phyloP scores from a whole-genome alignment of 257 asterid genomes.

The Linaria vulgaris region DNA sequence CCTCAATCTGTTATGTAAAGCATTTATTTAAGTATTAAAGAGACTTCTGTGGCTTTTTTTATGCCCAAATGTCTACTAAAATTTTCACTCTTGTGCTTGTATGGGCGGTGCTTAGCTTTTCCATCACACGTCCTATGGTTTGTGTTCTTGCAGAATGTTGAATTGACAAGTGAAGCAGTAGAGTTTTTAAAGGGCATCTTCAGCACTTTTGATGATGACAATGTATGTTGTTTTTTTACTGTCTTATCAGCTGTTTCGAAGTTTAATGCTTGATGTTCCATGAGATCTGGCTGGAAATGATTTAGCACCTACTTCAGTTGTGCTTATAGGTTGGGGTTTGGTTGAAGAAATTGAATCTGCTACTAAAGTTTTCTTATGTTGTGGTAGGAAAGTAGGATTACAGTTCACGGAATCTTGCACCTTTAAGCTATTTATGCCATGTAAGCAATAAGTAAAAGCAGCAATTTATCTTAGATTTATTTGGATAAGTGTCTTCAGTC shows the following conservation, averaged over 20 bases:
- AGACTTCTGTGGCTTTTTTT: not conserved
- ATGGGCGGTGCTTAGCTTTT: constrained; percentile 2
- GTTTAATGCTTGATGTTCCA: not conserved
- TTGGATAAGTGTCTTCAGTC: no score
- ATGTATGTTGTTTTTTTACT: constrained; percentile 48
- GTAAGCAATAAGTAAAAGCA: constrained; percentile 6
- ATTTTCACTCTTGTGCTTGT: constrained; percentile 8
- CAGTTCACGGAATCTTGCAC: constrained; percentile 1
- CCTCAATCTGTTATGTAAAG: constrained; percentile 1
- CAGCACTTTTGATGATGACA: constrained; percentile 84
- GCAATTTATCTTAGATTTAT: not conserved
- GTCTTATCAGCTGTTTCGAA: constrained; percentile 19
- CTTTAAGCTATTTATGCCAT: no score
- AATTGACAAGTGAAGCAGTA: constrained; percentile 91
- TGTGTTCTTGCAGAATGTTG: constrained; percentile 77
- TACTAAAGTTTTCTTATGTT: not conserved
- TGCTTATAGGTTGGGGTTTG: not conserved
- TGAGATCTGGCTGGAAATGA: not conserved
- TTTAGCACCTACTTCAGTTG: no score
- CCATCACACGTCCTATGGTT: constrained; percentile 20
- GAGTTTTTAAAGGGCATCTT: constrained; percentile 95
- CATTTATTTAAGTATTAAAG: constrained; percentile 3
- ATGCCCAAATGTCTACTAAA: constrained; percentile 5
- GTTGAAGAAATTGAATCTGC: constrained; percentile 1
- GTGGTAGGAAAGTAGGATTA: constrained; percentile 7